These are phyloP conservation scores for Sclerospora graminicola DNA, from an alignment of 352 stramenopile species.

Conservation along the genomic window DNA sequence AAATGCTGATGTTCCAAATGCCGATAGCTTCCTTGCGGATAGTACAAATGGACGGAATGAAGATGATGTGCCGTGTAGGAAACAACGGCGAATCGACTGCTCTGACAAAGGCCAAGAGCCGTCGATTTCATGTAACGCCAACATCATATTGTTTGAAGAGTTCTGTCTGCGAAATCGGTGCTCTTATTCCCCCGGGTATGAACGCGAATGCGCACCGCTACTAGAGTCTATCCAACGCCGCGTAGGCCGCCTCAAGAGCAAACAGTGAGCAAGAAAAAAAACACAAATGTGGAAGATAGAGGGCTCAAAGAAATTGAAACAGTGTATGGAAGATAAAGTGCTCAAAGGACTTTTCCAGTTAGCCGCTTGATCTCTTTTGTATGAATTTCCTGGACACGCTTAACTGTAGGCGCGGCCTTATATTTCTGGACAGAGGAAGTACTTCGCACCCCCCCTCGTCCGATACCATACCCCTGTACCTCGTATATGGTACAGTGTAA, in stretches of 20 bases:
- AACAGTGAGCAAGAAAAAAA: conserved; percentile 54
- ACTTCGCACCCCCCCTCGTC: too few relatives aligned
- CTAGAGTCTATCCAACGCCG: conserved; percentile 20
- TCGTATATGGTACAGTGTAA: too few relatives aligned
- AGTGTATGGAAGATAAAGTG: too few relatives aligned
- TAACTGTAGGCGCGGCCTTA: too few relatives aligned
- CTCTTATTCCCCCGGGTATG: conserved; percentile 18
- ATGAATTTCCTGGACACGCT: too few relatives aligned
- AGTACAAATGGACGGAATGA: conserved; percentile 1
- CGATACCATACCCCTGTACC: too few relatives aligned
- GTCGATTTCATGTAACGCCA: neutral
- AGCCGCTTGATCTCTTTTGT: too few relatives aligned
- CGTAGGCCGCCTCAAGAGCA: conserved; percentile 40
- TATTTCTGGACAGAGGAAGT: too few relatives aligned
- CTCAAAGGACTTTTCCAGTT: too few relatives aligned
- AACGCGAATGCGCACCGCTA: conserved; percentile 12
- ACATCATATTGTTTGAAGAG: conserved; percentile 23
- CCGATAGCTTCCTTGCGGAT: neutral
- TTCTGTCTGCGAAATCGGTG: conserved; percentile 67
- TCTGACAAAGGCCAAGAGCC: conserved; percentile 1
- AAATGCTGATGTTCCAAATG: neutral
- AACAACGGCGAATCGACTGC: conserved; percentile 21
- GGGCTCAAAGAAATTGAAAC: too few relatives aligned
- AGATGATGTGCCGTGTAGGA: conserved; percentile 2
- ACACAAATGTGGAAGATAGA: too few relatives aligned